These are phyloP conservation scores for Platanthera zijinensis DNA, from an alignment of 106 monocot species.

Conservation along the genomic window DNA sequence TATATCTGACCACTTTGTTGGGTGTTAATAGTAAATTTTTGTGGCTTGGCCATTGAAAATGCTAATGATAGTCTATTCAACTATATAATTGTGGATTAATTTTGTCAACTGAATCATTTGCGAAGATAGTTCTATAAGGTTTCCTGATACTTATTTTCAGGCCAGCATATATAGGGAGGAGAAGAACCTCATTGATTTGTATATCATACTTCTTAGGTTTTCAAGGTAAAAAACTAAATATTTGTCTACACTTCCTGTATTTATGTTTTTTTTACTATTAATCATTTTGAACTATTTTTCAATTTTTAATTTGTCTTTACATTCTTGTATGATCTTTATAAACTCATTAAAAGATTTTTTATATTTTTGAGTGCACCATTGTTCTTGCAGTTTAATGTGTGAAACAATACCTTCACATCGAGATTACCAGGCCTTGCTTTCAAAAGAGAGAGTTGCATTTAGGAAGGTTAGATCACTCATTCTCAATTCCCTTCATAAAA, in stretches of 20 bases:
- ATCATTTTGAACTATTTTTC: background rate
- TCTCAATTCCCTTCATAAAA: background rate
- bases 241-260: background rate
- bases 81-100: background rate
- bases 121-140: background rate
- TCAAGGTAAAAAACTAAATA: constrained; percentile 49
- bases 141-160: constrained; percentile 26
- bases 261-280: background rate
- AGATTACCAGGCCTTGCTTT: constrained; percentile 62
- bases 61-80: background rate
- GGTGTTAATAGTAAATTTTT: background rate
- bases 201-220: constrained; percentile 86
- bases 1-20: background rate
- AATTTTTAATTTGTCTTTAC: background rate
- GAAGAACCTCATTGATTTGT: constrained; percentile 87
- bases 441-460: constrained; percentile 53
- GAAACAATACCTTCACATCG: constrained; percentile 93
- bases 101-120: background rate
- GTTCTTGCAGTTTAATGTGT: constrained; percentile 58
- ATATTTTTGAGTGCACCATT: background rate
- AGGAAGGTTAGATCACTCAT: constrained; percentile 43
- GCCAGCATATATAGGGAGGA: constrained; percentile 80
- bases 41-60: background rate
- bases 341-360: background rate
- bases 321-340: background rate